Evolutionary conservation across 2,329 filamentous ascomycete species (phyloP).

Genomic region (Metarhizium album): DNA sequence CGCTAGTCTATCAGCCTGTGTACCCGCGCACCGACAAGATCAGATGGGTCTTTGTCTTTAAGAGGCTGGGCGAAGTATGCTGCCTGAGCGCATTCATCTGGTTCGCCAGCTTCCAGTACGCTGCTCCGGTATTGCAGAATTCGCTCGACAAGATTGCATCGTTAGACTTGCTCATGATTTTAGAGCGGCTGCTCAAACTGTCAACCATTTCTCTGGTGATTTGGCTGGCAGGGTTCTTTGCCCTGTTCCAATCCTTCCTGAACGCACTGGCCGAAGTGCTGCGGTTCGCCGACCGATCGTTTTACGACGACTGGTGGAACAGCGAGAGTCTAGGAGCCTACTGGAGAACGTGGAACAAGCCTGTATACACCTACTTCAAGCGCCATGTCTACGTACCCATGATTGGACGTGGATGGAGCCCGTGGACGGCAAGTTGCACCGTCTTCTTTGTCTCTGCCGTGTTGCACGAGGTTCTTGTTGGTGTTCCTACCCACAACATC

Average conservation of each 20-base stretch:
- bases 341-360: slow-evolving; percentile 97
- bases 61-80: slow-evolving; percentile 68
- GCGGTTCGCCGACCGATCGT: slow-evolving; percentile 83
- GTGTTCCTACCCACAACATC: slow-evolving; percentile 87
- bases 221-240: slow-evolving; percentile 97
- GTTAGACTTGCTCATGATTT: slow-evolving; percentile 68
- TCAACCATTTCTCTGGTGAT: slow-evolving; percentile 92
- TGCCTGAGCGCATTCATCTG: slow-evolving; percentile 83
- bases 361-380: slow-evolving; percentile 94
- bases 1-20: slow-evolving; percentile 90
- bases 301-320: slow-evolving; percentile 99
- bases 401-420: slow-evolving; percentile 70
- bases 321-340: slow-evolving; percentile 75
- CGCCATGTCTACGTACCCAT: slow-evolving; percentile 86
- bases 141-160: slow-evolving; percentile 78
- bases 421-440: slow-evolving; percentile 57
- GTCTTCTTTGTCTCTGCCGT: slow-evolving; percentile 86
- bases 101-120: slow-evolving; percentile 91
- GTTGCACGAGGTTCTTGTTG: slow-evolving; percentile 85
- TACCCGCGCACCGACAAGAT: slow-evolving; percentile 78
- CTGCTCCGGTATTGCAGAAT: slow-evolving; percentile 78
- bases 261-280: slow-evolving; percentile 88
- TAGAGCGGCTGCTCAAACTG: slow-evolving; percentile 86
- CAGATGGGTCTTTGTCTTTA: slow-evolving; percentile 79
- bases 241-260: slow-evolving; percentile 83